Evolutionary conservation across 768 basidiomycete genomes (phyloP).

Genomic region (Hemileccinum rubropunctum): DNA sequence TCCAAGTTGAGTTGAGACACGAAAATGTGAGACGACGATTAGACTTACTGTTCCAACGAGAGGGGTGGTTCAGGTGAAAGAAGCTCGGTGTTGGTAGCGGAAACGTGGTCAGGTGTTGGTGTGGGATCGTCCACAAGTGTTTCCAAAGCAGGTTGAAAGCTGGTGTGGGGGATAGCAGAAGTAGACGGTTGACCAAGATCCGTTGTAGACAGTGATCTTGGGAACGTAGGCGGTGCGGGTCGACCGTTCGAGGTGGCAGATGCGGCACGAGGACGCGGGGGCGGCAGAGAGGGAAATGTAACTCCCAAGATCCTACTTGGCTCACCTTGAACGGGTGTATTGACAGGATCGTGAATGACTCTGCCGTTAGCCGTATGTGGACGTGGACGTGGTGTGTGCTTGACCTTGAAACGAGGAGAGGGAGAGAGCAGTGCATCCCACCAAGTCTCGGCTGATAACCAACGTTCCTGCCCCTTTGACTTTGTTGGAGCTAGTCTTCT

Average conservation of each 20-base stretch:
- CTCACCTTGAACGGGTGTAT: slow-evolving; percentile 36
- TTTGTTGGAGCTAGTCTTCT: slow-evolving; percentile 23
- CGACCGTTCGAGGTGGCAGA: slow-evolving; percentile 10
- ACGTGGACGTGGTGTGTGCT: slow-evolving; percentile 30
- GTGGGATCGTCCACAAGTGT: slow-evolving; percentile 13
- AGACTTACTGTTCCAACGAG: slow-evolving; percentile 47
- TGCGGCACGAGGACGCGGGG: slow-evolving; percentile 20
- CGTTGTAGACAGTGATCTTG: slow-evolving; percentile 21
- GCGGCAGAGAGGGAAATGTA: slow-evolving; percentile 8
- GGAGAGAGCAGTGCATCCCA: slow-evolving; percentile 80
- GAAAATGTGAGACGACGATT: not conserved
- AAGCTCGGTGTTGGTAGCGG: slow-evolving; percentile 44
- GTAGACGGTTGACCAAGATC: slow-evolving; percentile 18
- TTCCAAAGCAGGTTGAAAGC: slow-evolving; percentile 21
- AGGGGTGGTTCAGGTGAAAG: slow-evolving; percentile 57
- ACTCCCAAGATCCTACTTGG: not conserved
- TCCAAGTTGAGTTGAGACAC: not conserved
- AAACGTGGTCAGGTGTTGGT: not conserved
- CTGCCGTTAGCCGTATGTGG: slow-evolving; percentile 16
- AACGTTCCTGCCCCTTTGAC: slow-evolving; percentile 53
- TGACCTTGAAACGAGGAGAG: slow-evolving; percentile 64
- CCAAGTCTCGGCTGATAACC: slow-evolving; percentile 76
- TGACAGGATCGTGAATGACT: slow-evolving; percentile 50
- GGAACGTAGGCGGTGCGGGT: not conserved
- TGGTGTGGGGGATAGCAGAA: slow-evolving; percentile 1